Percentiles rank a stretch among this genome's conserved stretches.
Conservation (phyloP, 805 yeast genomes). For the Candida morakotiae region DNA sequence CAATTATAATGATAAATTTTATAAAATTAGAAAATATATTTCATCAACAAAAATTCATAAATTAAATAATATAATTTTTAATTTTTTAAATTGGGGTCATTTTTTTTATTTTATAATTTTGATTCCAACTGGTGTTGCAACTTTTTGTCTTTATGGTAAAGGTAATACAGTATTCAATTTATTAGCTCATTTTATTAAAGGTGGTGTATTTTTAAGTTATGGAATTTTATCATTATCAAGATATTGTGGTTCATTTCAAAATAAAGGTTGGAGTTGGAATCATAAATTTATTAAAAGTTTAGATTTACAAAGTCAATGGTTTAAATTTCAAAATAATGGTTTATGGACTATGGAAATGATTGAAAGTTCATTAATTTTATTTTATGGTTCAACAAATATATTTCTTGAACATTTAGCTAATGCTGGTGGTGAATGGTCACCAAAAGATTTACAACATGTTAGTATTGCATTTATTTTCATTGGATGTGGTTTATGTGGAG, state of each 20-base stretch:
- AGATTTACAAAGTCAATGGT: slow-evolving; percentile 21
- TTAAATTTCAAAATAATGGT: slow-evolving; percentile 37
- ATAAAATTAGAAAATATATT: slow-evolving; percentile 3
- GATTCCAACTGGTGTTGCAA: slow-evolving; percentile 57
- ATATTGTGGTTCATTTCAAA: slow-evolving; percentile 75
- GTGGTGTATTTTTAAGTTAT: slow-evolving; percentile 76
- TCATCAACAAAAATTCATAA: slow-evolving; percentile 3
- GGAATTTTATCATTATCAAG: slow-evolving; percentile 83
- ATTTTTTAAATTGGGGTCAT: slow-evolving; percentile 59
- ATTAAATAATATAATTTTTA: slow-evolving; percentile 30
- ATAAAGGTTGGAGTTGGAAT: slow-evolving; percentile 93
- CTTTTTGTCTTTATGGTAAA: slow-evolving; percentile 66
- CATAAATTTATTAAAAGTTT: slow-evolving; percentile 15
- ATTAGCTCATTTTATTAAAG: slow-evolving; percentile 94
- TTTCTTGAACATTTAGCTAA: slow-evolving; percentile 77
- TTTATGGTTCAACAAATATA: slow-evolving; percentile 86
- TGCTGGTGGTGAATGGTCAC: slow-evolving; percentile 79
- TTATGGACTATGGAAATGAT: slow-evolving; percentile 79
- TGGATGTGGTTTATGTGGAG: slow-evolving; percentile 91
- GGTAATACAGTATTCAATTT: slow-evolving; percentile 69
- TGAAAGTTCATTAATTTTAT: slow-evolving; percentile 74
- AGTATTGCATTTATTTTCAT: slow-evolving; percentile 47
- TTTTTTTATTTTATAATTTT: slow-evolving; percentile 57
- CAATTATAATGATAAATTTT: background rate
- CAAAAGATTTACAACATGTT: slow-evolving; percentile 43